These are phyloP conservation scores for Venturiaceae sp. DNA, from an alignment of 2,329 filamentous ascomycete genomes.

Conservation along the genomic window DNA sequence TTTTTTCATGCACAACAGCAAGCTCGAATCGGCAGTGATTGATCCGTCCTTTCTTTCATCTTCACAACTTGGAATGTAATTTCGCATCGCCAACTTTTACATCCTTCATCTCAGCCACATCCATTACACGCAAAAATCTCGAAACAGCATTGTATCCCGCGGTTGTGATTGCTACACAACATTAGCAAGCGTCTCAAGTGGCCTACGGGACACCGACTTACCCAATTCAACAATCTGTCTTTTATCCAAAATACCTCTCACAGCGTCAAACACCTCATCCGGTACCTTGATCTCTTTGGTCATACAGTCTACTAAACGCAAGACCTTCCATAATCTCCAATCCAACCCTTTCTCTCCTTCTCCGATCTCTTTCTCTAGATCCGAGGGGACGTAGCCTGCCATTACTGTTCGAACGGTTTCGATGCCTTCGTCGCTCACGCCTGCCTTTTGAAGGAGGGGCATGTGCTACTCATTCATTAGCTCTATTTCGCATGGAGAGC, in stretches of 20 bases:
- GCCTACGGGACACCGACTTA: not conserved
- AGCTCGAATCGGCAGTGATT: no score
- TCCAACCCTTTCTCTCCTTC: slow-evolving; percentile 3
- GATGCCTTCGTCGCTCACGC: slow-evolving; percentile 4
- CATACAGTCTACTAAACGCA: slow-evolving; percentile 75
- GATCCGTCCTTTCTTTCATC: no score
- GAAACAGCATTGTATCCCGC: slow-evolving; percentile 80
- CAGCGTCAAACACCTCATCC: slow-evolving; percentile 55
- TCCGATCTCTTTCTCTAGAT: no score
- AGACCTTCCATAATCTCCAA: slow-evolving; percentile 36
- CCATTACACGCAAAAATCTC: slow-evolving; percentile 70
- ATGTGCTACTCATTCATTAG: no score
- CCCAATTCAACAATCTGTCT: slow-evolving; percentile 70
- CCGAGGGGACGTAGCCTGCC: not conserved
- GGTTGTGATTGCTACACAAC: slow-evolving; percentile 48
- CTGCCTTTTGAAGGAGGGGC: slow-evolving; percentile 32
- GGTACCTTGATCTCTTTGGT: slow-evolving; percentile 61
- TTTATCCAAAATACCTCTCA: slow-evolving; percentile 49
- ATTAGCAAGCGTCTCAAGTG: not conserved
- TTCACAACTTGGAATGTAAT: not conserved
- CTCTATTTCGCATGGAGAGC: no score
- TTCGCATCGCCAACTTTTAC: slow-evolving; percentile 5
- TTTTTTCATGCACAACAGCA: no score
- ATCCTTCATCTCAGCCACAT: slow-evolving; percentile 44
- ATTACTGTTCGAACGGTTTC: slow-evolving; percentile 4